These are phyloP conservation scores for Bretschneidera sinensis DNA, from an alignment of 345 rosid species.

Conservation along the genomic window DNA sequence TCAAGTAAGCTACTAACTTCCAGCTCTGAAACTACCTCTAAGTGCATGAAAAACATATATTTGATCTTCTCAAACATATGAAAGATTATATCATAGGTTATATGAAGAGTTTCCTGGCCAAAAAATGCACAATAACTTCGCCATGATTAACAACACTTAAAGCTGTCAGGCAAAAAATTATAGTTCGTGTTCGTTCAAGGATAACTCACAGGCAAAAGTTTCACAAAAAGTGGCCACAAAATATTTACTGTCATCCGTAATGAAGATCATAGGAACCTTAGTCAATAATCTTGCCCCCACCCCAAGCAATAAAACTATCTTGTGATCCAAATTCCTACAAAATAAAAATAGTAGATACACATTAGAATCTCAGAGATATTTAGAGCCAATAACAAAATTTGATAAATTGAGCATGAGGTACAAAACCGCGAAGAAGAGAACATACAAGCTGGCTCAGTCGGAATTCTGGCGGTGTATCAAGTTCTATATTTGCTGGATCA, in stretches of 20 bases:
- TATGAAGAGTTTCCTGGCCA: background rate
- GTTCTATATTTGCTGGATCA: slow-evolving; percentile 80
- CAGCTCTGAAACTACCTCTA: no score
- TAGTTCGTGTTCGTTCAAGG: background rate
- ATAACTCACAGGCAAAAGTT: background rate
- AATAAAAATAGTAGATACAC: background rate
- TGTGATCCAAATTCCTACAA: slow-evolving; percentile 88
- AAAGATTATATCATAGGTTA: background rate
- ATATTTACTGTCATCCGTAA: background rate
- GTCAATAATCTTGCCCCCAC: slow-evolving; percentile 48
- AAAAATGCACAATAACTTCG: background rate
- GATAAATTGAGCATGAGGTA: background rate
- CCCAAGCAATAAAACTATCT: slow-evolving; percentile 85
- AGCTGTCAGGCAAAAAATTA: background rate
- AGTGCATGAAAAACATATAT: no score
- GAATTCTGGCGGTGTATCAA: slow-evolving; percentile 91
- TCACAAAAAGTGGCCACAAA: background rate
- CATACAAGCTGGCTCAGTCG: slow-evolving; percentile 91
- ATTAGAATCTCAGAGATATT: background rate
- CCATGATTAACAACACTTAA: background rate
- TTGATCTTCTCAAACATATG: background rate
- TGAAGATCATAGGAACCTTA: slow-evolving; percentile 2
- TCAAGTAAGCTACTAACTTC: no score
- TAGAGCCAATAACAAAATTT: background rate
- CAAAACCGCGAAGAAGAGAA: background rate